Percentiles rank a stretch among this genome's conserved stretches.
phyloP scores from a whole-genome alignment of 192 early-diverging fungal genomes.

The Umbelopsis isabellina region DNA sequence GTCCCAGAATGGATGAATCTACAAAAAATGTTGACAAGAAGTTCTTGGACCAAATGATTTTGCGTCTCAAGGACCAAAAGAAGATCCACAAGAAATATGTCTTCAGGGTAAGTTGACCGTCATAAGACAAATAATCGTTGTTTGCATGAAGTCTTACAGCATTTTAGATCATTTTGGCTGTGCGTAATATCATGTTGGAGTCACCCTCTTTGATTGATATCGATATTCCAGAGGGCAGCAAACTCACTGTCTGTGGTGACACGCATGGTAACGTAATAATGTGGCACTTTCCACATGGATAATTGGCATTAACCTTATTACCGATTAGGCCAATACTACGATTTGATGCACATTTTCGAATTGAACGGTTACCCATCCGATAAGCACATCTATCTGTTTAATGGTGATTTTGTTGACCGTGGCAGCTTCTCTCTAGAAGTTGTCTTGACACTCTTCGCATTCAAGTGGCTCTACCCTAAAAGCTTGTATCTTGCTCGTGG shows the following conservation, averaged over 20 bases:
- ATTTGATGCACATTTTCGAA: conserved; percentile 94
- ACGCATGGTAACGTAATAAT: conserved; percentile 70
- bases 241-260: conserved; percentile 96
- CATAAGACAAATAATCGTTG: too few species aligned
- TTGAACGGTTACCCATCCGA: conserved; percentile 88
- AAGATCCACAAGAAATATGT: conserved; percentile 90
- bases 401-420: conserved; percentile 99
- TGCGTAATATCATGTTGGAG: conserved; percentile 73
- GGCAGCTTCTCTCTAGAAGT: conserved; percentile 98
- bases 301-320: neutral
- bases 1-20: conserved; percentile 69
- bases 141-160: neutral
- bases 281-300: too few species aligned
- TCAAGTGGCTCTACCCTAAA: conserved; percentile 89
- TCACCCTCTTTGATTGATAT: conserved; percentile 87
- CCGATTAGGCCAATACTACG: conserved; percentile 86
- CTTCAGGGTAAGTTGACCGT: conserved; percentile 55
- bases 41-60: conserved; percentile 80
- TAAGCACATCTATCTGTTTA: conserved; percentile 88
- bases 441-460: conserved; percentile 87
- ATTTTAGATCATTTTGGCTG: conserved; percentile 72
- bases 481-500: conserved; percentile 87
- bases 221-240: conserved; percentile 67
- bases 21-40: conserved; percentile 72
- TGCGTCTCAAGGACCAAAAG: conserved; percentile 85